Base-by-base conservation (phyloP, 228 moss, liverwort and hornwort species). In the Sphagnum magellanicum region DNA sequence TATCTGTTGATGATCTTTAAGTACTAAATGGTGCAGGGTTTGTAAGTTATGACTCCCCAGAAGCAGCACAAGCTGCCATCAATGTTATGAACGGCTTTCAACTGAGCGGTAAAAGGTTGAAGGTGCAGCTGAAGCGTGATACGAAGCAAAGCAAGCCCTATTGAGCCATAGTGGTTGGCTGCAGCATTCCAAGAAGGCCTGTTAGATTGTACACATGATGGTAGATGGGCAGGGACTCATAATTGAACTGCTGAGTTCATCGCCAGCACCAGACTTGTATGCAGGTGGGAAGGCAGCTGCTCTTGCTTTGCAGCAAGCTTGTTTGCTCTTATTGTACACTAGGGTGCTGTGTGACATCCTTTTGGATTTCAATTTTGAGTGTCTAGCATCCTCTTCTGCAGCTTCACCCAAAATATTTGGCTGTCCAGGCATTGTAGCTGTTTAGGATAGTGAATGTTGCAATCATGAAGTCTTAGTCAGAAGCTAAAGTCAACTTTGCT, bases 131-230 rank as follows among this genome's bases (percentile, higher is more conserved):
- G 69, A 94, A 94, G 77, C 86, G 94, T 68, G 94, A 94, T 72
- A 90, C 94, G n/a, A 94, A 94, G 75, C 94, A 94, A 80, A 87
- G 94, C 82, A 94, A 94, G 79, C 94, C 94, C 8, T 94, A 94
- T 73, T 94, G 76, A 88, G 76, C 60, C 50, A 53, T 51, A 59
- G 71, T 82, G 74, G 69, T 71, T 75, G 69, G 64, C 73, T 79
- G 69, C 74, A 16, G 63, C 77, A 66, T 71, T 68, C 50, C 73
- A 75, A 82, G 79, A 82, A 75, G 53, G 82, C 79, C 82, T 51
- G 15, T 79, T 86, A 86, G 82, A 74, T 74, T 75, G 73, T 79
- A 75, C 77, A 59, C 74, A 75, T 78, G 66, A 73, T 77, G 78
- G 72, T 86, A 76, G 78, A 76, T 86, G 79, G 71, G 73, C 77